Base-by-base conservation (phyloP, 2,329 filamentous ascomycete species). In the Fusarium longipes region DNA sequence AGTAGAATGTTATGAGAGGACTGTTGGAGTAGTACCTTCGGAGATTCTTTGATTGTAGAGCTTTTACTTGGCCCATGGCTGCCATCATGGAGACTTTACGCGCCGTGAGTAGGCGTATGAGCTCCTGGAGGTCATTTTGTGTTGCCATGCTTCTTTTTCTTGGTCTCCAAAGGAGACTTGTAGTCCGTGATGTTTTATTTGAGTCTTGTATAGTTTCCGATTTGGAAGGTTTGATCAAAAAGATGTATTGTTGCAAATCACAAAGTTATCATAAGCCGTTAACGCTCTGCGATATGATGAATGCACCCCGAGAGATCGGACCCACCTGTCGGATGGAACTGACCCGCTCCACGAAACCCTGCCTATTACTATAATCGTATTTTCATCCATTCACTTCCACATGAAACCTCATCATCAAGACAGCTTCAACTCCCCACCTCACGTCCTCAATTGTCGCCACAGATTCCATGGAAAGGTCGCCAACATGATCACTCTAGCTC, bases 41-140 rank as follows among this genome's bases (percentile, higher is more conserved):
- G 22, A 89, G 79, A 38, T 83, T 83, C 39, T 82, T 83, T 4
- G 77, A 72, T 73, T 89, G 87, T 2, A 89, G 79, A 5, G 84
- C 80, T 73, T 86, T 88, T 58, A 89, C 81, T 65, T 87, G 84
- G 40, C 79, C 76, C 82, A 89, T 86, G 25, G 87, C 87, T 52
- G 83, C 82, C 75, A 89, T 80, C 78, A 89, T 86, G 5, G 86
- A 79, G 51, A 87, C 77, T 71, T 87, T 89, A 52, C 86, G 84
- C 44, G 83, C 81, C 5, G 85, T 89, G 68, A 89, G 78, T 54
- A 89, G 80, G 44, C 86, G 86, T 52, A 89, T 79, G 17, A 89
- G 82, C 71, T 88, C 87, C 69, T 89, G 86, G 22, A 89, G 76
- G 67, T 89, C 87, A 61, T 86, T 82, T 65, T 87, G 85, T 2